A percentile compares a stretch with the other conserved stretches of the same genome.
Conservation (phyloP, 495 filamentous ascomycete genomes). For the Aspergillus biplanus region DNA sequence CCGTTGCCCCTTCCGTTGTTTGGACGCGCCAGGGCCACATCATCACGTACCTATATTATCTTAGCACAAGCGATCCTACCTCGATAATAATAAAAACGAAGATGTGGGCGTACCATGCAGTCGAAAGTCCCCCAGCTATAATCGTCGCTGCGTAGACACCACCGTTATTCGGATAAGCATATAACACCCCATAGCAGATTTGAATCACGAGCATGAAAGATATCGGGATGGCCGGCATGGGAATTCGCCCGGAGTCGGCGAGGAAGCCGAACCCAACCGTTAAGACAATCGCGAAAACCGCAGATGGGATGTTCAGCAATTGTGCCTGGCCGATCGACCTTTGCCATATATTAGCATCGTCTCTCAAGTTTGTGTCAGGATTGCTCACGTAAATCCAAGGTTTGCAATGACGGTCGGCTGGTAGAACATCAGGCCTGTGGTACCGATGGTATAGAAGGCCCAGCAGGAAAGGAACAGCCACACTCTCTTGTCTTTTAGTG, state of each 20-base stretch:
- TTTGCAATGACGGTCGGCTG: constrained; percentile 49
- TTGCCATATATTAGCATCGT: constrained; percentile 12
- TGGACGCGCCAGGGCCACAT: constrained; percentile 45
- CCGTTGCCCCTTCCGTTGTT: constrained; percentile 45
- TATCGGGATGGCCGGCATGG: constrained; percentile 42
- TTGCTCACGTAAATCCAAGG: constrained; percentile 42
- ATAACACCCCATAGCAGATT: constrained; percentile 45
- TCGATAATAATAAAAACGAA: no score
- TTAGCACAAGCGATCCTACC: not conserved
- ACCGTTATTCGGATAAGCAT: constrained; percentile 41
- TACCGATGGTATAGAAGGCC: constrained; percentile 46
- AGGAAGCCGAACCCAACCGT: constrained; percentile 39
- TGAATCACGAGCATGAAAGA: constrained; percentile 43
- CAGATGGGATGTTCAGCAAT: constrained; percentile 40
- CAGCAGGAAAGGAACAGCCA: constrained; percentile 36
- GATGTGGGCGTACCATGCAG: constrained; percentile 30
- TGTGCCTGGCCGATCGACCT: constrained; percentile 37
- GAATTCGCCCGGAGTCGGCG: constrained; percentile 43
- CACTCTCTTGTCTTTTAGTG: constrained; percentile 34
- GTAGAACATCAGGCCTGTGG: constrained; percentile 45
- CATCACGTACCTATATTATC: constrained; percentile 32
- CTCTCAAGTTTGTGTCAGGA: not conserved
- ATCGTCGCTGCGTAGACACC: constrained; percentile 45
- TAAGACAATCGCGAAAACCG: constrained; percentile 34
- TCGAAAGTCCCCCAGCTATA: constrained; percentile 32